Evolutionary conservation across 2,329 filamentous ascomycete genomes (phyloP), one percentile per base, ranked within the genome.

Genomic region (Shiraia bambusicola): DNA sequence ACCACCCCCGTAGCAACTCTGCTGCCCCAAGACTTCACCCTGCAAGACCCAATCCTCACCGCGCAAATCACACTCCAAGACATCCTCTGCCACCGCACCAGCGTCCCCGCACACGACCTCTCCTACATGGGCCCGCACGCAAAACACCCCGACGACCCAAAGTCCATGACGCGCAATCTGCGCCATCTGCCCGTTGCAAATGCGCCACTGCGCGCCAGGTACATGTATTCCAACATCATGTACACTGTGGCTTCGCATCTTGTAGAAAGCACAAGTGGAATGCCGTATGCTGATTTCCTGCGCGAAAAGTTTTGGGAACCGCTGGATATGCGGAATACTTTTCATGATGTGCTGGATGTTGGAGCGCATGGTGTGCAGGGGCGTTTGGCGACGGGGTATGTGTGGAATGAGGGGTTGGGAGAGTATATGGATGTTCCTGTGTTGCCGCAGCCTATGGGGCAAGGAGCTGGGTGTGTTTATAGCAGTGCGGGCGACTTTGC

Each of bases 211-310:
- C 67, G 76, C 10, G 71, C 69, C 0, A 61, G 52, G 9, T 76
- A 58, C 34, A 69, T 76, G 47, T 81, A 81, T 59, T 73, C 69
- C 64, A 81, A 81, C 52, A 59, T 76, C 15, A 76, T 80, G 72
- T 81, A 69, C 54, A 69, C 72, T 26, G 71, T 71, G 1, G 71
- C 73, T 0, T 63, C 71, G n/a, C 70, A 78, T 52, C 63, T 69
- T 3, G 54, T 78, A 6, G 69, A 79, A 56, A 70, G 61, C 2
- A 54, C 76, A 1, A 73, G 72, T 2, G 62, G 62, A 0, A 42
- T 47, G 10, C 40, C 55, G 13, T 63, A 71, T 15, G 52, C 52
- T 5, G 52, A 63, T 2, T 59, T 71, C 14, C 49, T 75, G 4
- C 42, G 43, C 1, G 43, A 58, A 6, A 58, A 54, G 14, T 57